Conservation (phyloP, 345 rosid species). For the Kandelia obovata region DNA sequence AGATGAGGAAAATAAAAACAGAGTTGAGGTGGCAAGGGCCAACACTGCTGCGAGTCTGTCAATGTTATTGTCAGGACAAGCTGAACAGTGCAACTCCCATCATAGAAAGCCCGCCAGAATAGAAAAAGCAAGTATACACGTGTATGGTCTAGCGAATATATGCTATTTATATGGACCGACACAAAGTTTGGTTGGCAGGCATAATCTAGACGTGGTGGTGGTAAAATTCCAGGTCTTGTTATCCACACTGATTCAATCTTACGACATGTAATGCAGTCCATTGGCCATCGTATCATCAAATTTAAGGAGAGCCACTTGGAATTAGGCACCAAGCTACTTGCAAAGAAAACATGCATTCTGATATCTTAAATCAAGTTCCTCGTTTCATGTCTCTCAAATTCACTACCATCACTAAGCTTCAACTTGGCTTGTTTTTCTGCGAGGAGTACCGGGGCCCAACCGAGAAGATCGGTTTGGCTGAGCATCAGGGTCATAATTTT, state of each 20-base stretch:
- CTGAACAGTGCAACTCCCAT: too few relatives aligned
- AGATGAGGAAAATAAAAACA: too few relatives aligned
- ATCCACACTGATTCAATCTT: conserved; percentile 1
- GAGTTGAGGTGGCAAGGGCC: too few relatives aligned
- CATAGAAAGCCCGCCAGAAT: too few relatives aligned
- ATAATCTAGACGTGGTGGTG: neutral
- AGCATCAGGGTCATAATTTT: conserved; percentile 41
- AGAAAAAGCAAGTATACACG: too few relatives aligned
- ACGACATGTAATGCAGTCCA: conserved; percentile 3
- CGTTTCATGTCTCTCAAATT: conserved; percentile 25
- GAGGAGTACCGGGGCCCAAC: conserved; percentile 52
- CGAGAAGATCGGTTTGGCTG: conserved; percentile 18
- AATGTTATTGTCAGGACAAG: too few relatives aligned
- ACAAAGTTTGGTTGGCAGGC: conserved; percentile 5
- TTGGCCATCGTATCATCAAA: too few relatives aligned
- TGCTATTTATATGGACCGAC: neutral
- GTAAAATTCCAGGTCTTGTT: neutral
- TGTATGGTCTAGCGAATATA: too few relatives aligned
- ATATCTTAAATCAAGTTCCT: neutral
- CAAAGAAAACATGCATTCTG: too few relatives aligned
- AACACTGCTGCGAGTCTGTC: too few relatives aligned
- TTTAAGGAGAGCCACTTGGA: too few relatives aligned
- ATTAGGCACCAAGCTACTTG: too few relatives aligned
- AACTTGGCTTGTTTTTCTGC: conserved; percentile 44
- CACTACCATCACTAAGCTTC: conserved; percentile 24